phyloP scores from a whole-genome alignment of 2,329 filamentous ascomycete genomes.

The Fusarium sororula region DNA sequence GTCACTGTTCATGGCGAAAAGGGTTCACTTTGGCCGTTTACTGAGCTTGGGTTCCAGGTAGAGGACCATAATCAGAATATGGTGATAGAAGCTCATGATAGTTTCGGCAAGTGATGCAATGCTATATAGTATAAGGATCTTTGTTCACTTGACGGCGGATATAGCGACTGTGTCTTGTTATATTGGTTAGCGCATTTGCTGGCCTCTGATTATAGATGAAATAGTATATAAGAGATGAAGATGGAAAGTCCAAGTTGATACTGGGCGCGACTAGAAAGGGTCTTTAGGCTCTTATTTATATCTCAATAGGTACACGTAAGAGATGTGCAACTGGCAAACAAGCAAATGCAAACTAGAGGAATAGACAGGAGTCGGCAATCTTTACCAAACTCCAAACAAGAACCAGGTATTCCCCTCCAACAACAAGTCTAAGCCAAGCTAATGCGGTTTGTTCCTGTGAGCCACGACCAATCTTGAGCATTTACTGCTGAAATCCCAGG shows the following conservation, averaged over 20 bases:
- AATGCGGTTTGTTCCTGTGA: rapidly evolving
- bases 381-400: not conserved
- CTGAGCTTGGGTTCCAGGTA: not conserved
- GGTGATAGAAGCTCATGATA: not conserved
- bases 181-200: not conserved
- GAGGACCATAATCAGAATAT: not conserved
- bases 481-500: too few relatives aligned
- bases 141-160: too few relatives aligned
- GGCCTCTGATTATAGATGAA: too few relatives aligned
- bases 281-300: not conserved
- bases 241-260: too few relatives aligned
- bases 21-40: not conserved
- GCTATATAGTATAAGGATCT: not conserved
- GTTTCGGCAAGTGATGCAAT: rapidly evolving
- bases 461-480: rapidly evolving
- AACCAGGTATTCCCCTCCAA: not conserved
- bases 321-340: not conserved
- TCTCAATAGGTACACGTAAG: not conserved
- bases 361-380: not conserved
- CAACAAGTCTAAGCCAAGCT: not conserved
- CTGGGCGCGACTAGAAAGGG: not conserved
- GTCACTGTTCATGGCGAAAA: too few relatives aligned
- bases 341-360: not conserved
- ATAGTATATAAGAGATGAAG: not conserved
- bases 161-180: not conserved